Evolutionary conservation across 1,284 basidiomycete species (phyloP).

Genomic region (Caloboletus firmus): DNA sequence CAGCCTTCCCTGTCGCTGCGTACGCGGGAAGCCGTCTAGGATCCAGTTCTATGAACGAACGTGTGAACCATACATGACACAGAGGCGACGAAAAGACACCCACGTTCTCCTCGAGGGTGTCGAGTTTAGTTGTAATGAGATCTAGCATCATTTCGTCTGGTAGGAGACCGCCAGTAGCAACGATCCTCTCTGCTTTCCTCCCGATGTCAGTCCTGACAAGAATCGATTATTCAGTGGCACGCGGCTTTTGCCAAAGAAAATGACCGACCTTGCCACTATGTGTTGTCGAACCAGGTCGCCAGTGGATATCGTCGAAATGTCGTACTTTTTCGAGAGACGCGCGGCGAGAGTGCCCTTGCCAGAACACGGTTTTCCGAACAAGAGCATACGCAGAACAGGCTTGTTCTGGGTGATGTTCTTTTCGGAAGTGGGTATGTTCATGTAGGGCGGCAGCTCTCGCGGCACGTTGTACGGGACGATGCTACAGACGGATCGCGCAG

Average conservation of each 20-base stretch:
- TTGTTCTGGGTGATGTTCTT: conserved; percentile 8
- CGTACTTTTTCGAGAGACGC: conserved; percentile 69
- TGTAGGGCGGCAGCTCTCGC: conserved; percentile 21
- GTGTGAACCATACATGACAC: conserved; percentile 12
- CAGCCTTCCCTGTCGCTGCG: conserved; percentile 82
- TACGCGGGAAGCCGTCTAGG: conserved; percentile 94
- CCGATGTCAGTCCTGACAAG: conserved; percentile 68
- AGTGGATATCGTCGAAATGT: conserved; percentile 71
- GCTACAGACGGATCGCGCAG: conserved; percentile 19
- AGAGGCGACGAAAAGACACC: conserved; percentile 6
- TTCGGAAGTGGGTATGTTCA: conserved; percentile 18
- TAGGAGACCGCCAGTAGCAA: conserved; percentile 71
- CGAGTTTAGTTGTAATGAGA: conserved; percentile 69
- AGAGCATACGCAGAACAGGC: conserved; percentile 61
- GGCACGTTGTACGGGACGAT: conserved; percentile 20
- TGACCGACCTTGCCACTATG: conserved; percentile 57
- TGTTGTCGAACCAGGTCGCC: conserved; percentile 83
- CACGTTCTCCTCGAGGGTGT: conserved; percentile 62
- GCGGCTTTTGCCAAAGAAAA: not conserved
- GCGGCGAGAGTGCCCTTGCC: conserved; percentile 78
- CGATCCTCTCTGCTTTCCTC: conserved; percentile 69
- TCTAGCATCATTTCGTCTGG: conserved; percentile 78
- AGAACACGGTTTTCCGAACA: conserved; percentile 80
- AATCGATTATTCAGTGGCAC: not conserved
- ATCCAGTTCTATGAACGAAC: conserved; percentile 72